Percentiles rank a stretch among this genome's conserved stretches.
phyloP scores from a whole-genome alignment of 2,329 filamentous ascomycete species.

The Stachybotrys chartarum region DNA sequence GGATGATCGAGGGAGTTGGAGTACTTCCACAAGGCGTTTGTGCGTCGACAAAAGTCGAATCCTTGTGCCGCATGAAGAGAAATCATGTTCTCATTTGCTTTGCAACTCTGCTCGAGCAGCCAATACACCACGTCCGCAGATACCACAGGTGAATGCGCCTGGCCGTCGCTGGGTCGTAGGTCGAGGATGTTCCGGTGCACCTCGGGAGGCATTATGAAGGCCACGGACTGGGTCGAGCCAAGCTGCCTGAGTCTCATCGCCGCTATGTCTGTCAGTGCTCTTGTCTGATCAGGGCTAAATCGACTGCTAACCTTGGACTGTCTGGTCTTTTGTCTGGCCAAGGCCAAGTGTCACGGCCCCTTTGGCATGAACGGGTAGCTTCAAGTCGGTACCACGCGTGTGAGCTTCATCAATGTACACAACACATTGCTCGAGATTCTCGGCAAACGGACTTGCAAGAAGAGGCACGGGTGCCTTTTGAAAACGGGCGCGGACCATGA shows the following conservation, averaged over 20 bases:
- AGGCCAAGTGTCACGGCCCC: constrained; percentile 51
- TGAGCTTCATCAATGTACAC: constrained; percentile 57
- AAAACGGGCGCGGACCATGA: constrained; percentile 12
- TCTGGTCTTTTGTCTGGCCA: constrained; percentile 52
- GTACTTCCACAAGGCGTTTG: constrained; percentile 37
- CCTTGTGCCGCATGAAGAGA: constrained; percentile 54
- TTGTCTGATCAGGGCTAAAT: background rate
- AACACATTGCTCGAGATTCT: constrained; percentile 43
- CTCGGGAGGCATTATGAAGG: constrained; percentile 51
- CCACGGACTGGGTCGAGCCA: constrained; percentile 44
- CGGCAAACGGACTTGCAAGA: constrained; percentile 45
- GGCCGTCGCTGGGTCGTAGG: constrained; percentile 8
- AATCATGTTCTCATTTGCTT: constrained; percentile 49
- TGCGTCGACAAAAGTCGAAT: constrained; percentile 50
- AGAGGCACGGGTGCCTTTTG: constrained; percentile 40
- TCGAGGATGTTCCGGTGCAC: constrained; percentile 55
- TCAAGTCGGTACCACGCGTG: constrained; percentile 53
- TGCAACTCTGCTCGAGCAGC: constrained; percentile 59
- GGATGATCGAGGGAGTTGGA: constrained; percentile 29
- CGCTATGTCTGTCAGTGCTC: constrained; percentile 29
- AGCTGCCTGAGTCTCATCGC: constrained; percentile 60
- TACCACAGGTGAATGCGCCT: constrained; percentile 2
- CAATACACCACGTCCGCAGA: constrained; percentile 35
- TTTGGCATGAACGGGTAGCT: constrained; percentile 36
- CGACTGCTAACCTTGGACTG: constrained; percentile 43